Evolutionary conservation across 495 filamentous ascomycete species (phyloP).

Genomic region (Penicillium taxi): DNA sequence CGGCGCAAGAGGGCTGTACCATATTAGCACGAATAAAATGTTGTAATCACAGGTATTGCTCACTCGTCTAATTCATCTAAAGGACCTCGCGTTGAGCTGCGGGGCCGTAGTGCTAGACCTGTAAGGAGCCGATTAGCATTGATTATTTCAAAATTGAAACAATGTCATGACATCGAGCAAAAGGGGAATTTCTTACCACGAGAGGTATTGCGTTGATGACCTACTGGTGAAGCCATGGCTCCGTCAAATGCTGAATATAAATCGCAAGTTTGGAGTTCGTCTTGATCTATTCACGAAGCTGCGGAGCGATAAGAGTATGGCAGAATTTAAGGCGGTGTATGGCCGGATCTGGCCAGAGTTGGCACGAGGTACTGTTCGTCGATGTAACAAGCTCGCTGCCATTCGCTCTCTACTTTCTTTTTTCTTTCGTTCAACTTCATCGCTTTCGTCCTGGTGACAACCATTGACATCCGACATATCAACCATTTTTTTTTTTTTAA

Average conservation of each 20-base stretch:
- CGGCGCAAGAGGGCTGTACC: conserved; percentile 18
- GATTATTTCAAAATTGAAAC: neutral
- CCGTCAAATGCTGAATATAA: no score
- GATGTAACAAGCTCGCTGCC: conserved; percentile 20
- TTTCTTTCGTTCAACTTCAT: conserved; percentile 8
- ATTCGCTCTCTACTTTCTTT: conserved; percentile 23
- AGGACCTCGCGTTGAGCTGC: conserved; percentile 46
- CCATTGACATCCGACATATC: conserved; percentile 1
- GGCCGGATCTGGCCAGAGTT: conserved; percentile 22
- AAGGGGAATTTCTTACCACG: conserved; percentile 24
- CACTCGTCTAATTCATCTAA: conserved; percentile 45
- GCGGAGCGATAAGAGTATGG: conserved; percentile 24
- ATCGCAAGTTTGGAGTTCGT: no score
- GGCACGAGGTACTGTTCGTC: conserved; percentile 16
- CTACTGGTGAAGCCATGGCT: conserved; percentile 23
- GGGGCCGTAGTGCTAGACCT: conserved; percentile 38
- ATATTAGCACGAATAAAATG: conserved; percentile 15
- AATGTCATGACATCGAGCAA: no score
- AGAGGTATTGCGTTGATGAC: conserved; percentile 32
- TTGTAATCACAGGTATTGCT: conserved; percentile 6
- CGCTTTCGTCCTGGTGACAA: conserved; percentile 9
- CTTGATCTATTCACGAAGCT: conserved; percentile 22
- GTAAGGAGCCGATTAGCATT: conserved; percentile 18
- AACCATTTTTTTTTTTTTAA: no score
- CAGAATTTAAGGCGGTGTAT: conserved; percentile 21